Base-by-base conservation (phyloP, 2,329 filamentous ascomycete genomes). In the Aspergillus fructus region DNA sequence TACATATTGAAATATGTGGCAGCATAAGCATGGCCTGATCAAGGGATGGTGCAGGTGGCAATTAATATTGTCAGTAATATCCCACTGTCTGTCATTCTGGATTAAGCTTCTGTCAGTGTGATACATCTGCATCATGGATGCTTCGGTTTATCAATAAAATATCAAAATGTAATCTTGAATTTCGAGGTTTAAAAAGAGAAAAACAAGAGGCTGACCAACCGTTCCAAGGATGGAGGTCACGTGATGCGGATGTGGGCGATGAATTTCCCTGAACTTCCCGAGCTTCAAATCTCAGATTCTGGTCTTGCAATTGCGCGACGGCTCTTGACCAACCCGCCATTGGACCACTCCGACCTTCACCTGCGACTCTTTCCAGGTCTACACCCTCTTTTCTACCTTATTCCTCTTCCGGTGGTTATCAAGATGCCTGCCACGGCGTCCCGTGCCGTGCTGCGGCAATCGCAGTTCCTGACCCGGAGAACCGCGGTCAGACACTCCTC, bases 401-500 rank as follows among this genome's bases (percentile, higher is more conserved):
- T 60, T 63, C 63, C 59, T 55, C 55, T 59, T 60, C 63, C 61
- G 62, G 63, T 65, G 64, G 59, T 65, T 62, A 62, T 68, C 71
- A 76, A 69, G 64, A 79, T 78, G 76, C 74, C 76, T 64, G 71
- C 69, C 60, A 66, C 75, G 64, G 71, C 71, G 64, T 74, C 75
- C 66, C 76, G 77, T 69, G 71, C 74, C 67, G 69, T 76, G 54
- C 70, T 78, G 64, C 76, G 77, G 69, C 77, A 79, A 71, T 77
- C 76, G 68, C 75, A 75, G 72, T 74, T 76, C 68, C 70, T 79
- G 65, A 69, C 76, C 67, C 77, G 77, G 60, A 73, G 76, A 66
- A 74, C 75, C 64, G 71, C 71, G 61, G 71, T 77, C 68, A 76
- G 78, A 73, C 71, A 79, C 67, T 74, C 78, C 63, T 80, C 78